A percentile compares a stretch with the other conserved stretches of the same genome.
Evolutionary conservation across 192 early-diverging fungal genomes (phyloP).

Genomic region (Umbelopsis isabellina): DNA sequence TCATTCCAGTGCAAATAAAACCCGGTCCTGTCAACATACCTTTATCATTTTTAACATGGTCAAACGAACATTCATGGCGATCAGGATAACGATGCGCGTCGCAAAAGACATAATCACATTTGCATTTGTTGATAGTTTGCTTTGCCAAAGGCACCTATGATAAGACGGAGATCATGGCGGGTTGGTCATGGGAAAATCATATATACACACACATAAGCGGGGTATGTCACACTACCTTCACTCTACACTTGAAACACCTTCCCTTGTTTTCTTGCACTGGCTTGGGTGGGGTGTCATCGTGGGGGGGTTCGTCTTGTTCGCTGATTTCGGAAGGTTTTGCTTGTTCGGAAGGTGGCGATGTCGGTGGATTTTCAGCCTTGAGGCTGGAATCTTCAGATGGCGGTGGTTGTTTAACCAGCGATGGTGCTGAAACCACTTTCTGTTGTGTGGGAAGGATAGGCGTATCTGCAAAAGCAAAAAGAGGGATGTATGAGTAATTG

Average conservation of each 20-base stretch:
- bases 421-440: background rate
- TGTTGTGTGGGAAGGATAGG: conserved; percentile 3
- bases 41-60: conserved; percentile 73
- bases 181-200: conserved; percentile 17
- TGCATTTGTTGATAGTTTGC: conserved; percentile 78
- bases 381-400: background rate
- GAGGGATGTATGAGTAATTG: background rate
- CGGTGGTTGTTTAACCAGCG: background rate
- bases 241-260: conserved; percentile 68
- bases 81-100: conserved; percentile 73
- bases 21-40: conserved; percentile 27
- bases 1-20: background rate
- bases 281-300: conserved; percentile 44
- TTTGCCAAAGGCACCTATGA: conserved; percentile 70
- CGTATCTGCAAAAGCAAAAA: background rate
- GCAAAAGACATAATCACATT: conserved; percentile 81
- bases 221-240: conserved; percentile 48
- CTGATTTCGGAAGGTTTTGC: conserved; percentile 31
- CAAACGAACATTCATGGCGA: conserved; percentile 79
- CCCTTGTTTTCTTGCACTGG: conserved; percentile 70
- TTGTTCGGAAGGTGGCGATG: conserved; percentile 1
- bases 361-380: conserved; percentile 11
- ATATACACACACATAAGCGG: background rate
- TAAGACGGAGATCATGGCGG: conserved; percentile 8
- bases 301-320: conserved; percentile 30